Conservation (phyloP, 768 basidiomycete species). For the Coprinopsis sp. region DNA sequence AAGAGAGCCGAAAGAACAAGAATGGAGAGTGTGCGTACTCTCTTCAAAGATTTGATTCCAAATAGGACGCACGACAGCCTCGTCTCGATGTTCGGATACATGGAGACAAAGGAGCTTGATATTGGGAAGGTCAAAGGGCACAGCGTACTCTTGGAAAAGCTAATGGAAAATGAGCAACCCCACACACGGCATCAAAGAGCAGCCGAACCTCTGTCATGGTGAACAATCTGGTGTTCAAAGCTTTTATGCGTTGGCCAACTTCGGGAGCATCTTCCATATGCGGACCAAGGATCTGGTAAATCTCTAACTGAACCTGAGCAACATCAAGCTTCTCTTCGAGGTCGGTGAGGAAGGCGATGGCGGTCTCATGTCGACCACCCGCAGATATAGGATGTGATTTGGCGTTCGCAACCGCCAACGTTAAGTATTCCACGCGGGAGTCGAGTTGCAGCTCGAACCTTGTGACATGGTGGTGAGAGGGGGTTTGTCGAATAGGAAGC, state of each 20-base stretch:
- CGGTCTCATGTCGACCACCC: slow-evolving; percentile 75
- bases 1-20: not conserved
- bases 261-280: slow-evolving; percentile 58
- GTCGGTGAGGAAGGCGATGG: slow-evolving; percentile 92
- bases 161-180: slow-evolving; percentile 29
- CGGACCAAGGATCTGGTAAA: slow-evolving; percentile 63
- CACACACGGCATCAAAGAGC: not conserved
- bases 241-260: slow-evolving; percentile 57
- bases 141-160: slow-evolving; percentile 86
- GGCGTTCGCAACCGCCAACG: slow-evolving; percentile 91
- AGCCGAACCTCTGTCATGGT: slow-evolving; percentile 79
- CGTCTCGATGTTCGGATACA: slow-evolving; percentile 89
- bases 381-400: slow-evolving; percentile 88
- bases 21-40: slow-evolving; percentile 40
- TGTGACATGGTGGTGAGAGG: slow-evolving; percentile 21
- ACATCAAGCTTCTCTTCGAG: slow-evolving; percentile 97
- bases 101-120: slow-evolving; percentile 89
- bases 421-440: slow-evolving; percentile 83
- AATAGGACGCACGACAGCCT: slow-evolving; percentile 72
- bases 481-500: not conserved
- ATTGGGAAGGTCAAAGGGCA: slow-evolving; percentile 77
- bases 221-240: slow-evolving; percentile 57
- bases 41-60: slow-evolving; percentile 88
- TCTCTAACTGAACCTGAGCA: slow-evolving; percentile 93
- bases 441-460: slow-evolving; percentile 67